Conservation (phyloP, 169 alveolate genomes). For the Cyclospora cayetanensis region DNA sequence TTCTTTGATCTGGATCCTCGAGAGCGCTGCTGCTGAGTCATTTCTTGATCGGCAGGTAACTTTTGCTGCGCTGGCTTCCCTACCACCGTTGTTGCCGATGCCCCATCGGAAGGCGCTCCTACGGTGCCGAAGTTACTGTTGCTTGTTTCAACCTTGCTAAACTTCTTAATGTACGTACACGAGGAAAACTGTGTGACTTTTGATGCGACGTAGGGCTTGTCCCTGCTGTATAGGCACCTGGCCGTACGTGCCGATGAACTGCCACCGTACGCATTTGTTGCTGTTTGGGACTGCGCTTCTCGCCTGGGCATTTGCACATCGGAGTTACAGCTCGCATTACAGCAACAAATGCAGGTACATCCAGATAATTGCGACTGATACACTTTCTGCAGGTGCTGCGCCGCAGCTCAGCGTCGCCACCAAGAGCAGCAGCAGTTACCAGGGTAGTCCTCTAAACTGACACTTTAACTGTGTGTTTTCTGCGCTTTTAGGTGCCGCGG, state of each 20-base stretch:
- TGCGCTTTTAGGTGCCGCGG: background rate
- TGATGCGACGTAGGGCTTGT: slow-evolving; percentile 13
- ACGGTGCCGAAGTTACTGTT: background rate
- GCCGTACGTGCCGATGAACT: background rate
- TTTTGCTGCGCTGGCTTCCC: background rate
- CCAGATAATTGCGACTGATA: background rate
- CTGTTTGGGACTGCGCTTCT: slow-evolving; percentile 1
- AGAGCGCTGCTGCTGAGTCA: slow-evolving; percentile 11
- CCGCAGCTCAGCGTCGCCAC: background rate
- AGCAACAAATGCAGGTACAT: background rate
- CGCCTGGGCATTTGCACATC: background rate
- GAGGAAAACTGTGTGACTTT: background rate
- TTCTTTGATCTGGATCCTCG: background rate
- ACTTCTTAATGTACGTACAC: background rate
- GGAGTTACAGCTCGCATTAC: background rate
- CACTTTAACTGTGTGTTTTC: too few relatives aligned
- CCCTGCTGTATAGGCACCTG: background rate
- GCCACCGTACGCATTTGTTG: background rate
- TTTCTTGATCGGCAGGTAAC: background rate
- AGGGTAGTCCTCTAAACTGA: too few relatives aligned
- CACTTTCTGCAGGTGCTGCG: background rate
- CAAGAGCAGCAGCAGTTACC: background rate
- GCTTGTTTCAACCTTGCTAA: background rate
- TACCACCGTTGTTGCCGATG: background rate
- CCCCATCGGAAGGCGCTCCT: background rate